Evolutionary conservation across 495 filamentous ascomycete genomes (phyloP), one percentile per base, ranked within the genome.

Genomic region (Lasiosphaeris hirsuta): DNA sequence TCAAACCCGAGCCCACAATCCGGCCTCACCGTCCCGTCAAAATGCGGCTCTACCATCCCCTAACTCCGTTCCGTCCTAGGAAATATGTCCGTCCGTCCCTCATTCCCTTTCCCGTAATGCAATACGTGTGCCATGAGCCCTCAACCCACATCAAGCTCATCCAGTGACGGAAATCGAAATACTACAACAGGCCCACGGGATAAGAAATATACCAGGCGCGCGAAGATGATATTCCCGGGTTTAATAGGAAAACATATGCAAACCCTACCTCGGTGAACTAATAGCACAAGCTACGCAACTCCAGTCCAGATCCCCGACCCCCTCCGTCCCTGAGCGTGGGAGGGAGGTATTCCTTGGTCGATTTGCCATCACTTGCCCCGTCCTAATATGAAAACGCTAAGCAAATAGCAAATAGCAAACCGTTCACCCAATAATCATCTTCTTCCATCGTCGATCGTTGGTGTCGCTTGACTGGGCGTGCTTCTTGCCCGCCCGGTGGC

Each of bases 381-480:
- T 19, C 35, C 49, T 51, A 43, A 57, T 8, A 55, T 13, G 45
- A 49, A 49, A 15, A 30, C 23, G 23, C 23, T 30, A 5, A 30
- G 10, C 1, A 50, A 54, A 57, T 1, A 17, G 8, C 7, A 43
- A 14, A 43, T 1, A 17, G 8, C 7, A 43, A 14, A 43, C 15
- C 19, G 13, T 44, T 55, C 48, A 53, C 15, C 61, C 48, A 54
- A 54, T 39, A 39, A 62, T 48, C 43, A 61, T 47, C 58, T 57
- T 61, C 58, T 39, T 68, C 66, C 66, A 68, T 39, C 44, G 45
- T 11, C 45, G 54, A 7, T 53, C 57, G 38, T 55, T 51, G 4
- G 13, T 42, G 13, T 38, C 43, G 13, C n/a, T 49, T 11, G 39
- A 13, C 33, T 44, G 15, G 10, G 33, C 40, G 19, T 56, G 37